Evolutionary conservation across 1,284 basidiomycete genomes (phyloP).

Genomic region (Pseudozyma pruni): DNA sequence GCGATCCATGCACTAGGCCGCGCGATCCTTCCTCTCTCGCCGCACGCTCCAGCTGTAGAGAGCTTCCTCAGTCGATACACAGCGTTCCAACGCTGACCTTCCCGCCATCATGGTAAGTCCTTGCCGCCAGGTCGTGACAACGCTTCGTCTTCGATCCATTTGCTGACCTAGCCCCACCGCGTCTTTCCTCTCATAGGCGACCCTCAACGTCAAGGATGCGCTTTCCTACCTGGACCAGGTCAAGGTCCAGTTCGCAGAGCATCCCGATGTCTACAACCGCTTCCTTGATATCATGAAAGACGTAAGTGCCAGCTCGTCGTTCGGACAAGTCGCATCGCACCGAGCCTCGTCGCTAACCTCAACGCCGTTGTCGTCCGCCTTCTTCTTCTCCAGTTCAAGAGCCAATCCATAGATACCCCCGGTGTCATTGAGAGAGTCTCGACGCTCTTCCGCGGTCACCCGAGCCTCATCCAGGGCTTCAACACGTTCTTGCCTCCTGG

Average conservation of each 20-base stretch:
- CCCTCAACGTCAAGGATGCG: conserved; percentile 79
- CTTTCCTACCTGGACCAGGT: conserved; percentile 95
- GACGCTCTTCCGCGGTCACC: conserved; percentile 91
- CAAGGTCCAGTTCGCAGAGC: conserved; percentile 85
- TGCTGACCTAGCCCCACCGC: no score
- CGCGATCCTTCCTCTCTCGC: neutral
- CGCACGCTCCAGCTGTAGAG: neutral
- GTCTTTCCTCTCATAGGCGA: no score
- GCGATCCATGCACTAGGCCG: conserved; percentile 5
- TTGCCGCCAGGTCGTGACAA: neutral
- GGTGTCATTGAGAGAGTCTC: conserved; percentile 98
- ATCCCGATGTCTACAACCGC: conserved; percentile 95
- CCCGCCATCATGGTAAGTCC: conserved; percentile 40
- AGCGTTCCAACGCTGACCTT: conserved; percentile 19
- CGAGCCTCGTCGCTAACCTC: conserved; percentile 1
- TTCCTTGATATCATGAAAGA: conserved; percentile 99
- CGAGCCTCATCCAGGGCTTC: conserved; percentile 94
- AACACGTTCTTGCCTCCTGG: conserved; percentile 98
- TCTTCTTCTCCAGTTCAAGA: conserved; percentile 58
- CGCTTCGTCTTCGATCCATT: no score
- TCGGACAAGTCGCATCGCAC: neutral
- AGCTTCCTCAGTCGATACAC: neutral
- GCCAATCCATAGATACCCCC: conserved; percentile 85
- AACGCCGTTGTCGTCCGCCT: neutral
- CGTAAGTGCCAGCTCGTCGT: conserved; percentile 36